Percentiles rank a stretch among this genome's conserved stretches.
Evolutionary conservation across 2,329 filamentous ascomycete species (phyloP).

Genomic region (Aspergillus flavus): DNA sequence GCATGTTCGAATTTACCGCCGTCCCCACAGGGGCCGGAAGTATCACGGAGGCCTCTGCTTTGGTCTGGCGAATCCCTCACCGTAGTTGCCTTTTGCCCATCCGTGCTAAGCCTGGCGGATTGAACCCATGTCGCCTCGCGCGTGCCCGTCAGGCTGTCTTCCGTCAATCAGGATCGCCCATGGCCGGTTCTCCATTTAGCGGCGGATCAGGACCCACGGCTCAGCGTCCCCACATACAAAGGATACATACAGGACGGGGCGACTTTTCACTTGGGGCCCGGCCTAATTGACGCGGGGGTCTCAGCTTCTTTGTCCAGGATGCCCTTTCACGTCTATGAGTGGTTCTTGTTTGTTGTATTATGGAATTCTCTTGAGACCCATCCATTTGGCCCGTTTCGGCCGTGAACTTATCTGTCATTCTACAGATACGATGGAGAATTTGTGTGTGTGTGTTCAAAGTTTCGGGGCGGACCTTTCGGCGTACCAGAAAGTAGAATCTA

Average conservation of each 20-base stretch:
- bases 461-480: slow-evolving; percentile 33
- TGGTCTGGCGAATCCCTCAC: slow-evolving; percentile 20
- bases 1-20: slow-evolving; percentile 24
- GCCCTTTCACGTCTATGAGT: slow-evolving; percentile 13
- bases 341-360: slow-evolving; percentile 5
- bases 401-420: slow-evolving; percentile 6
- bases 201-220: slow-evolving; percentile 30
- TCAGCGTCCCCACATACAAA: slow-evolving; percentile 24
- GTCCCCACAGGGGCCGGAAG: slow-evolving; percentile 18
- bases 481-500: slow-evolving; percentile 22
- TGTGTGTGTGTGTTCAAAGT: slow-evolving; percentile 20
- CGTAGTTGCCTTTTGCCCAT: slow-evolving; percentile 8
- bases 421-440: slow-evolving; percentile 1
- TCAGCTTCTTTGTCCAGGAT: slow-evolving; percentile 17
- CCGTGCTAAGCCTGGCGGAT: slow-evolving; percentile 19
- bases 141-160: slow-evolving; percentile 16
- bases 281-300: slow-evolving; percentile 16
- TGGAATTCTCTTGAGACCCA: slow-evolving; percentile 5
- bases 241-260: slow-evolving; percentile 7
- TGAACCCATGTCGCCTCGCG: slow-evolving; percentile 18
- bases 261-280: slow-evolving; percentile 10
- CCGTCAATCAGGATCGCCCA: slow-evolving; percentile 21
- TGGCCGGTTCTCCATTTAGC: slow-evolving; percentile 23
- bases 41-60: slow-evolving; percentile 21
- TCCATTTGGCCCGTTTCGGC: slow-evolving; percentile 14